Percentiles rank a stretch among this genome's conserved stretches.
Conservation (phyloP, 306 rosid genomes). For the Carpinus fangiana region DNA sequence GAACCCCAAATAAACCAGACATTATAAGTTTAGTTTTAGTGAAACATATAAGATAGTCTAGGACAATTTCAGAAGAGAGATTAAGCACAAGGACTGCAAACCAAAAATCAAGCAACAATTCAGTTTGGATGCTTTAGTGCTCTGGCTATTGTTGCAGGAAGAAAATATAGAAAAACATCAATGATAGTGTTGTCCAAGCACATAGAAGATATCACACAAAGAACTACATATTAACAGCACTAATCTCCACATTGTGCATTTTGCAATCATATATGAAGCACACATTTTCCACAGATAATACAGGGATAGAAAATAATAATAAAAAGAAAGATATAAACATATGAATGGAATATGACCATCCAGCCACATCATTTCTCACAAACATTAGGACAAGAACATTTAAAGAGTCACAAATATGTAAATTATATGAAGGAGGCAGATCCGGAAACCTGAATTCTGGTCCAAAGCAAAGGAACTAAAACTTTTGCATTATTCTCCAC, state of each 20-base stretch:
- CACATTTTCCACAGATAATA: neutral
- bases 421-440: neutral
- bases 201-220: neutral
- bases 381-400: neutral
- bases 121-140: neutral
- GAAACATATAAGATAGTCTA: too few relatives aligned
- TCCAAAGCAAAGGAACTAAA: constrained; percentile 98
- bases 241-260: neutral
- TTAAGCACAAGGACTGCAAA: neutral
- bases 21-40: too few relatives aligned
- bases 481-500: constrained; percentile 96
- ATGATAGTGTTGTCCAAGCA: neutral
- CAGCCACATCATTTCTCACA: neutral
- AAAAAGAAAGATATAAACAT: neutral
- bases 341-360: neutral
- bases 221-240: neutral
- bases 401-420: constrained; percentile 1
- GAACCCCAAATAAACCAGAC: neutral
- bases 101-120: neutral
- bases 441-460: constrained; percentile 84
- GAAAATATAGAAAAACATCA: neutral
- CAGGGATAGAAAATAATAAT: too few relatives aligned
- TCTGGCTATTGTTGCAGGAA: neutral
- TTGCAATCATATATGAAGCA: neutral
- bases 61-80: neutral